Base-by-base conservation (phyloP, 352 stramenopile species). In the Globisporangium cystogenes region DNA sequence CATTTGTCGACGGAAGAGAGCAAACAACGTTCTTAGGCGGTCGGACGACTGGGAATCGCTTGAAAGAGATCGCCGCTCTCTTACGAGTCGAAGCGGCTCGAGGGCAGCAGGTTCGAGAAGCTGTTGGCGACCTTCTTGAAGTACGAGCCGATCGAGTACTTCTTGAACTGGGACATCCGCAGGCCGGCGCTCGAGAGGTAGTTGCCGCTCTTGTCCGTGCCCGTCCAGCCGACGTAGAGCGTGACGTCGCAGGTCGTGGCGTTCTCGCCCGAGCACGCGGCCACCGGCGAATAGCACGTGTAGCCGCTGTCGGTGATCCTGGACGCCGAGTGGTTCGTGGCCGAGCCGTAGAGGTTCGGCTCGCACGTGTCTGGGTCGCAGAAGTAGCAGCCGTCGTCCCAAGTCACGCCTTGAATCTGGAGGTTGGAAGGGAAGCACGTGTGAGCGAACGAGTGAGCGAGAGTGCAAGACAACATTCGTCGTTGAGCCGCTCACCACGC, bases 331-430 rank as follows among this genome's bases (percentile, higher is more conserved):
- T 70, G 55, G 61, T 88, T 85, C 20, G 67, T 69, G 10, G 78
- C 58, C 26, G 65, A 74, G 41, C 60, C 70, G 55, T 77, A 90
- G 18, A 90, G 45, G 45, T 93, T 93, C 15, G 83, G 67, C 42
- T 83, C 72, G 51, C 82, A 93, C 37, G 65, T 72, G 1, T 70
- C 64, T 0, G 66, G 57, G 43, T 63, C 65, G 55, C 79, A 90
- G 39, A 90, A 87, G 70, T 86, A 90, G 56, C 79, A 93, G 0
- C 79, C 80, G 48, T 93, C 79, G 52, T 93, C 82, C 82, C 82
- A 93, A 18, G 77, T 83, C 41, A 93, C 76, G 26, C 82, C 82
- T 59, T 89, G 76, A 5, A 92, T 57, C 53, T 81, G 39, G 7
- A 3, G n/a, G 18, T 27, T n/a, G 11, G 46, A 3, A 8, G 16